Evolutionary conservation across 176 grass and related monocot genomes (phyloP), one percentile per base, ranked within the genome.

Genomic region (Calamus simplicifolius): DNA sequence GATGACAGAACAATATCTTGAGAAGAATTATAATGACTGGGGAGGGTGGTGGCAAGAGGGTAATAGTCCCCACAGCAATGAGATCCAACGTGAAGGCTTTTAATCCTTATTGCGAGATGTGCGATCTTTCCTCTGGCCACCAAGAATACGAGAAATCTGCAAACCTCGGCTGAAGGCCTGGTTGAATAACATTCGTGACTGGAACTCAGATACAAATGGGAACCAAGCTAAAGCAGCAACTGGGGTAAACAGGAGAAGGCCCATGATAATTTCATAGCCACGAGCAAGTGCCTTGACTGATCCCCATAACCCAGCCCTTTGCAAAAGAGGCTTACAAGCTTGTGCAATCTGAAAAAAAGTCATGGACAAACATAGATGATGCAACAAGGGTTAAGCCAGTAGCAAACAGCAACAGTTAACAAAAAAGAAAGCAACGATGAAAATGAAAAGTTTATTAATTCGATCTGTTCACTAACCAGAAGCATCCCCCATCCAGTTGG

Each of bases 401-500:
- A 31, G 29, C 29, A 31, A 31, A 31, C 29, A 31, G 29, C 4
- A 31, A 31, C 29, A 5, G 29, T 31, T 31, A 23, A 31, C 29
- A 5, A 6, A 31, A 31, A 31, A 5, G 29, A 5, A 31, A 31
- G 4, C 6, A 23, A 23, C 21, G 1, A 23, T 23, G 0, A 23
- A 23, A 23, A 23, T 54, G 28, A 52, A 56, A 48, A 12, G 35
- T 7, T 7, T 43, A 10, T 13, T 0, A 43, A 10, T 10, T 43
- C 35, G 12, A 15, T 51, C 7, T 13, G 18, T 30, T 23, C 2
- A 62, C 72, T 83, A 66, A 96, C 91, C 71, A 87, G 62, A 25
- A 96, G 80, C 74, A 96, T 54, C 10, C 91, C 86, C 91, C 91
- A 96, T 64, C 91, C 91, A 4, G 91, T 96, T 10, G 86, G 91